Base-by-base conservation (phyloP, 179 eudicot genomes). In the Corrigiola litoralis region DNA sequence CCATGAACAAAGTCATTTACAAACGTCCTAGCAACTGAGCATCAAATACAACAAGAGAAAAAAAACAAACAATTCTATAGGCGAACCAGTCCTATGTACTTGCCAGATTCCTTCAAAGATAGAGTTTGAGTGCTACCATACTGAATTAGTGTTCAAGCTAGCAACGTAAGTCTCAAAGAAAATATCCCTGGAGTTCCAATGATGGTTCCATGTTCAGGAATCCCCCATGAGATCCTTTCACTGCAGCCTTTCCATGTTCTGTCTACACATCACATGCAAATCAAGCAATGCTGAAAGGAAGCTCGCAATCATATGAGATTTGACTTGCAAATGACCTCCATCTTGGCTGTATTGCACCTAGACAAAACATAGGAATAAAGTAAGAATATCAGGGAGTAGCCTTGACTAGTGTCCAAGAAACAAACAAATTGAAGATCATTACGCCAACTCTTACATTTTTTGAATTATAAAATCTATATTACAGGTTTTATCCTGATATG, bases 241-340 rank as follows among this genome's bases (percentile, higher is more conserved):
- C 65, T 40, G 74, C 74, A 73, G 73, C 66, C 59, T 64, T 64
- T 63, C 62, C 60, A 69, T 69, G 57, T 65, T 65, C 48, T 69
- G 74, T 63, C 66, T 29, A 49, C 48, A 51, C 63, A 69, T 63
- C 69, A 74, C 77, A 74, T 73, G 77, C 72, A 61, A 56, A 37
- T 72, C 41, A 60, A 58, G 60, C 50, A 9, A 48, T 41, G 17
- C 55, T 48, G 12, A 34, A 42, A 44, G 55, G 73, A 74, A 42
- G 66, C 49, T 69, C 41, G 67, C 74, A 75, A 75, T 75, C 74
- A 58, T 69, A 69, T 69, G 66, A 64, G 70, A 69, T 63, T 74
- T 69, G 74, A 69, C 70, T 63, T 23, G 42, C 58, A 48, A 17
- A 27, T 56, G 58, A 73, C 58, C 36, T 47, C 38, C 9, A 25